A percentile compares a stretch with the other conserved stretches of the same genome.
Evolutionary conservation across 2,329 filamentous ascomycete genomes (phyloP).

Genomic region (Trichoderma hamatum): DNA sequence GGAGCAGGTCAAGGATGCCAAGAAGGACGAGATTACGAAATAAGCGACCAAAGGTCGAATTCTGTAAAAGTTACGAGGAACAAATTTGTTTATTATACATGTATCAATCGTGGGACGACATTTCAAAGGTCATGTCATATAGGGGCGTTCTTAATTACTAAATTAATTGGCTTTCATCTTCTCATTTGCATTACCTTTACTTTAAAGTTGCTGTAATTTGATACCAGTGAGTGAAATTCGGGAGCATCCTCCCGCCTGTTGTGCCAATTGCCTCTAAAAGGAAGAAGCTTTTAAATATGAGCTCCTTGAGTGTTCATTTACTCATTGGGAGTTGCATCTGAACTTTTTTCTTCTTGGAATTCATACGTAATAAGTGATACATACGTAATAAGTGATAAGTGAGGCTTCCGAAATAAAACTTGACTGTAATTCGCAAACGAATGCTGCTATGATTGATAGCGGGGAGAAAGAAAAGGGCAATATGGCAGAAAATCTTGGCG

Average conservation of each 20-base stretch:
- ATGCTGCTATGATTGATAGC: not conserved
- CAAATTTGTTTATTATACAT: constrained; percentile 3
- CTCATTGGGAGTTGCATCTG: not conserved
- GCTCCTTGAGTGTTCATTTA: not conserved
- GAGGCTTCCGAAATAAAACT: not conserved
- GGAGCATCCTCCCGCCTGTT: not conserved
- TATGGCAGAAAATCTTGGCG: not conserved
- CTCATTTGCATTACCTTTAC: not conserved
- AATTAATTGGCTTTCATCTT: not conserved
- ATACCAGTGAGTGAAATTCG: not conserved
- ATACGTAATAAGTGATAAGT: not conserved
- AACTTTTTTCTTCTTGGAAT: not conserved
- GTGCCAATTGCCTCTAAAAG: not conserved
- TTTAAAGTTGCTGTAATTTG: not conserved
- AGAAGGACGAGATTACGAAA: constrained; percentile 58
- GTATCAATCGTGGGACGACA: constrained; percentile 17
- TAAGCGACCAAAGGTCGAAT: not conserved
- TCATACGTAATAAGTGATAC: too few relatives aligned
- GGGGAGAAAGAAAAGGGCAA: not conserved
- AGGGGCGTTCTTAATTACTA: constrained; percentile 3
- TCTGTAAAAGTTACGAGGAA: not conserved
- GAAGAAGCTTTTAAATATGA: not conserved
- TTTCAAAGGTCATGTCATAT: constrained; percentile 3
- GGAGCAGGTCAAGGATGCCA: constrained; percentile 61
- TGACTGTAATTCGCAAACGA: not conserved